Conservation (phyloP, 495 filamentous ascomycete genomes). For the Daldinia loculata region DNA sequence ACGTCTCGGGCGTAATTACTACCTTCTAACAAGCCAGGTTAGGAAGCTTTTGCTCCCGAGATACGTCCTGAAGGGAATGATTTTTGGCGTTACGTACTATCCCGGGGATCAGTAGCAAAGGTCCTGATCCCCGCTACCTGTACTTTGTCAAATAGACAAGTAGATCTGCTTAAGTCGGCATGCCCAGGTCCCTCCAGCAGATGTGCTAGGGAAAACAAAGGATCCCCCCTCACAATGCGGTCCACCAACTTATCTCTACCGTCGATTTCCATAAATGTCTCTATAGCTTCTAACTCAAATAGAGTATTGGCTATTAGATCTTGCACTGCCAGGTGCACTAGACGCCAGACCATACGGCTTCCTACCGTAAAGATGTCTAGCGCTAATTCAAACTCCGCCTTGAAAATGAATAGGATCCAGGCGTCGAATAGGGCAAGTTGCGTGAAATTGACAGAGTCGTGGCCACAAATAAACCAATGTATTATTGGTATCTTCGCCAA, state of each 20-base stretch:
- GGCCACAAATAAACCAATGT: not conserved
- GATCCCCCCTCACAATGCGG: not conserved
- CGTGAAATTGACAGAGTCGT: not conserved
- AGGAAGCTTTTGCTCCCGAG: no score
- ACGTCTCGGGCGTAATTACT: no score
- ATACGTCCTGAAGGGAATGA: no score
- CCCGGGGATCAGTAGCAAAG: not conserved
- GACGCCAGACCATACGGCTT: not conserved
- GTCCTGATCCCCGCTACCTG: not conserved
- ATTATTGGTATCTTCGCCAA: not conserved
- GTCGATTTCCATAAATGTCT: not conserved
- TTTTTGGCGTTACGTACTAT: not conserved
- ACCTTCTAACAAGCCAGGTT: no score
- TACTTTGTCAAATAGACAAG: not conserved
- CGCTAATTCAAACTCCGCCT: no score
- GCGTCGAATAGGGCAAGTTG: not conserved
- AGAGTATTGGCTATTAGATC: not conserved
- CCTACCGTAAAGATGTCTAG: no score
- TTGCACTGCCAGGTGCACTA: not conserved
- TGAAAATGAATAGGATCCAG: not conserved
- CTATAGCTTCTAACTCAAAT: not conserved
- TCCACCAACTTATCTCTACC: not conserved
- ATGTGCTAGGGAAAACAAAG: not conserved
- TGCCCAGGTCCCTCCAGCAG: no score
- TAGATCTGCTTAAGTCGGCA: no score